Base-by-base conservation (phyloP, 345 rosid species). In the Schrenkiella parvula region DNA sequence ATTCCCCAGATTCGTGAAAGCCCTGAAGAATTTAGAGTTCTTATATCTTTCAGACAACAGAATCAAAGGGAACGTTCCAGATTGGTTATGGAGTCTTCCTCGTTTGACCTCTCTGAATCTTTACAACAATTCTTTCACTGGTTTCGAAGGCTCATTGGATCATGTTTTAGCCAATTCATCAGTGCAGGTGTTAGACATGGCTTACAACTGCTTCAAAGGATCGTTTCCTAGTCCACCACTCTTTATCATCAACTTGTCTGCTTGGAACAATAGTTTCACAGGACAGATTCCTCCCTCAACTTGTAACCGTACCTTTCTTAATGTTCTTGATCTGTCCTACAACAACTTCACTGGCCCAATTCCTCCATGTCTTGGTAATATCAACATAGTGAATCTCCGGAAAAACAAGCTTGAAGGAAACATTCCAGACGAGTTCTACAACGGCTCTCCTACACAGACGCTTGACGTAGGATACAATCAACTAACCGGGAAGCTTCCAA, bases 211-310 rank as follows among this genome's bases (percentile, higher is more conserved):
- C 21, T 54, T 54, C 44, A 65, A 57, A 48, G 78, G 78, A 3
- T 47, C 77, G 18, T 13, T 73, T 12, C 77, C 65, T 35, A n/a
- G 3, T 8, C 58, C 19, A 53, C 58, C 58, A 53, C 37, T 7
- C 58, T 53, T 14, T 0, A 46, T 73, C 42, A 64, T 55, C 59
- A 13, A 64, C 66, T 28, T 73, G 42, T 65, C 77, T 44, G 71
- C 32, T 12, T 56, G 71, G 71, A 73, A 73, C 77, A 73, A 73
- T 9, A 73, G 77, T 26, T 73, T 73, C 59, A 65, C 71, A 0
- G 77, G 77, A 46, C 19, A 65, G 0, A 73, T 65, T 6, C 71
- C 77, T 64, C 42, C 56, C 13, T 73, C 71, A 47, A 50, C 13
- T 1, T 73, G 77, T 55, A 73, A 73, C 77, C 17, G 77, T 35